Evolutionary conservation across 2,329 filamentous ascomycete species (phyloP).

Genomic region (Venturia asperata): DNA sequence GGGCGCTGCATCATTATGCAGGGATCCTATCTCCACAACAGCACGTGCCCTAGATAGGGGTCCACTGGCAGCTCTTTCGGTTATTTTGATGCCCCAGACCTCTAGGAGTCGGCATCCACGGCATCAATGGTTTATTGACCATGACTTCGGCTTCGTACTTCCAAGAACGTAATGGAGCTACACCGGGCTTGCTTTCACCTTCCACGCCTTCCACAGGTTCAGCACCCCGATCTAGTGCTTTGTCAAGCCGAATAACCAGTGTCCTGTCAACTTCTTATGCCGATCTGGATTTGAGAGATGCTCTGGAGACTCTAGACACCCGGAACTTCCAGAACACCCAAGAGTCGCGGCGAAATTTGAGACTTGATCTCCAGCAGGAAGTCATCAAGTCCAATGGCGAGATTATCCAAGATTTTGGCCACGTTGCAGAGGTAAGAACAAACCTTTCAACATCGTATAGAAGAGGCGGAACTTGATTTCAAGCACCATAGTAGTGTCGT

Average conservation of each 20-base stretch:
- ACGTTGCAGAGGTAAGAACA: slow-evolving; percentile 67
- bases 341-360: slow-evolving; percentile 69
- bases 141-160: slow-evolving; percentile 13
- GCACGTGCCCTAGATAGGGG: background rate
- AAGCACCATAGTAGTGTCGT: too few relatives aligned
- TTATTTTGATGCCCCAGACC: background rate
- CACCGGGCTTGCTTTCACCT: slow-evolving; percentile 6
- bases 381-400: slow-evolving; percentile 88
- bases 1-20: background rate
- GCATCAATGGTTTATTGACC: background rate
- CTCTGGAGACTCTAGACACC: slow-evolving; percentile 68
- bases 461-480: too few relatives aligned
- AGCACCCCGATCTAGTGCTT: slow-evolving; percentile 50
- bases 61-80: background rate
- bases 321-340: slow-evolving; percentile 65
- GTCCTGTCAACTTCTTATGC: slow-evolving; percentile 89
- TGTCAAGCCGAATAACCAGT: slow-evolving; percentile 74
- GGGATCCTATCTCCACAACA: background rate
- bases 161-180: slow-evolving; percentile 9
- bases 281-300: slow-evolving; percentile 84
- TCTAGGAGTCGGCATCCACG: background rate
- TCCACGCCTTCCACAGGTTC: slow-evolving; percentile 12
- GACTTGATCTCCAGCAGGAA: slow-evolving; percentile 80
- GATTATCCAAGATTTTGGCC: slow-evolving; percentile 80
- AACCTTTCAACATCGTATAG: too few relatives aligned